Conservation (phyloP, 306 rosid species). For the Trichosanthes truncata region DNA sequence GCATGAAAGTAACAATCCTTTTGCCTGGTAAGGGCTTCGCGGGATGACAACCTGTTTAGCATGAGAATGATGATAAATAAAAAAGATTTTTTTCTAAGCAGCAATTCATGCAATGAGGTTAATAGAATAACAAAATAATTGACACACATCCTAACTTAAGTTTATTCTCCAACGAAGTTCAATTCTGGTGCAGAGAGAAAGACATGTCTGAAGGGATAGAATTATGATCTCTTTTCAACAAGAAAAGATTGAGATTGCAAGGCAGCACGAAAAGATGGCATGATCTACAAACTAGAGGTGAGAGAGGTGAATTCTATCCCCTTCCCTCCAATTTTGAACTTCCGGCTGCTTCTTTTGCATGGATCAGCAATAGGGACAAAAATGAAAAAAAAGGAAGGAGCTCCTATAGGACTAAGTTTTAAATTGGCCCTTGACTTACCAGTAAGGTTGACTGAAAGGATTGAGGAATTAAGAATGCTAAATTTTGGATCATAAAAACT, state of each 20-base stretch:
- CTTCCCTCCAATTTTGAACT: not conserved
- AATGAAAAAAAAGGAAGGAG: not conserved
- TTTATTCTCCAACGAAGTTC: not conserved
- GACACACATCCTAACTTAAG: not conserved
- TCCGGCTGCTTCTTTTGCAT: not conserved
- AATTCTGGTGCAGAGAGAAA: not conserved
- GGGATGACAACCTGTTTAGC: conserved; percentile 75
- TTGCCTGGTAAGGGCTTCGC: conserved; percentile 85
- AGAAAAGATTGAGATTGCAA: not conserved
- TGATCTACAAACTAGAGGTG: not conserved
- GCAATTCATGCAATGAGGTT: not conserved
- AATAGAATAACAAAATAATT: not conserved
- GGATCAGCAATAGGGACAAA: not conserved
- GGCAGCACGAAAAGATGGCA: not conserved
- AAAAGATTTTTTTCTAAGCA: not conserved
- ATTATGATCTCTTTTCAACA: not conserved
- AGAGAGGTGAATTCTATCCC: not conserved
- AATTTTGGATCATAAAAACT: not conserved
- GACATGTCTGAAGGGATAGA: not conserved
- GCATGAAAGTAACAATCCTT: conserved; percentile 78
- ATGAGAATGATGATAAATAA: conserved; percentile 9
- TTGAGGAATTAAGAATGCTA: not conserved
- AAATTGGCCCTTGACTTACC: not conserved
- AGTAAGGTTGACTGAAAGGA: too few species aligned
- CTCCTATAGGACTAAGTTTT: too few species aligned